Evolutionary conservation across 768 basidiomycete species (phyloP).

Genomic region (Scleroderma citrinum): DNA sequence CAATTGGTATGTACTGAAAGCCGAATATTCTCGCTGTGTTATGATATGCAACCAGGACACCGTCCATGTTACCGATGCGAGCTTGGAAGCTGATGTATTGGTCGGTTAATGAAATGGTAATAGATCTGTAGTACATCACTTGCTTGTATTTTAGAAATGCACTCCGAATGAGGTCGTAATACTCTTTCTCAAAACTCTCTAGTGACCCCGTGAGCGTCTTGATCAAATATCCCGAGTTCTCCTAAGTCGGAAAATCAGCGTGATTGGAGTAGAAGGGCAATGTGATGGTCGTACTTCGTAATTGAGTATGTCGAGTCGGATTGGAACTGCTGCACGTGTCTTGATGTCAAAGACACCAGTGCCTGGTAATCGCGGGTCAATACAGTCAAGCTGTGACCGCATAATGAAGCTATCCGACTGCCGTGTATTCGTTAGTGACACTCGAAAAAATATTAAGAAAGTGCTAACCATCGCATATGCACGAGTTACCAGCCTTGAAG

Average conservation of each 20-base stretch:
- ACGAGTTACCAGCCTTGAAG: conserved; percentile 13
- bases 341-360: conserved; percentile 95
- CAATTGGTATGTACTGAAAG: conserved; percentile 86
- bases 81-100: conserved; percentile 71
- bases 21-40: conserved; percentile 86
- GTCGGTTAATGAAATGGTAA: background rate
- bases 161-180: conserved; percentile 89
- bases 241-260: conserved; percentile 33
- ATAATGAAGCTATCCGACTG: conserved; percentile 61
- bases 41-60: conserved; percentile 82
- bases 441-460: too few species aligned
- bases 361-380: conserved; percentile 75
- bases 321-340: conserved; percentile 79
- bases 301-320: conserved; percentile 83
- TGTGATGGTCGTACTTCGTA: conserved; percentile 44
- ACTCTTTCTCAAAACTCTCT: conserved; percentile 88
- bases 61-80: conserved; percentile 96
- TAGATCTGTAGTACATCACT: conserved; percentile 3
- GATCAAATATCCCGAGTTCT: conserved; percentile 78
- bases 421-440: background rate
- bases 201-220: conserved; percentile 51
- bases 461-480: too few species aligned
- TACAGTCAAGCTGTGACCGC: conserved; percentile 93
- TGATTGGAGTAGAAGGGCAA: background rate
- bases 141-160: conserved; percentile 94